Conservation (phyloP, 148 eudicot species). For the Silene conica region DNA sequence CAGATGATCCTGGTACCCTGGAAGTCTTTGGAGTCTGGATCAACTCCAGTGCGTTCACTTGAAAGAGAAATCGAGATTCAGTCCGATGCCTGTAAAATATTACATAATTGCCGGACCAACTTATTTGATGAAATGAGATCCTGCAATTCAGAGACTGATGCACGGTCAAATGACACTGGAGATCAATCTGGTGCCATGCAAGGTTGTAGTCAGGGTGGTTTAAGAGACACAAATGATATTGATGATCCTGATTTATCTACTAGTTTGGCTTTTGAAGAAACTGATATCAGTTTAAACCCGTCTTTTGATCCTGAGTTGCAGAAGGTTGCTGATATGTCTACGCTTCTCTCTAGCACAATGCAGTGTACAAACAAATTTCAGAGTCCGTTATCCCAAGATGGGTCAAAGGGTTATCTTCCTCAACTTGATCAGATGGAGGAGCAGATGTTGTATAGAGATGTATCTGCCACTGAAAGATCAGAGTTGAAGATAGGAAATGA, state of each 20-base stretch:
- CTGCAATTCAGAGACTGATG: conserved; percentile 21
- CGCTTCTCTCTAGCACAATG: conserved; percentile 13
- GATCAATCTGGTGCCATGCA: conserved; percentile 18
- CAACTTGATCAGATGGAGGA: conserved; percentile 22
- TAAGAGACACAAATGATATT: conserved; percentile 17
- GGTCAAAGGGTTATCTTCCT: conserved; percentile 14
- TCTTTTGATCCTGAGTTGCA: conserved; percentile 33
- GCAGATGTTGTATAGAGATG: conserved; percentile 29
- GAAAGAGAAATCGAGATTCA: conserved; percentile 26
- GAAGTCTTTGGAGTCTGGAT: conserved; percentile 7
- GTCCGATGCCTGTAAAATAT: conserved; percentile 10
- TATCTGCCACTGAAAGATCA: conserved; percentile 24
- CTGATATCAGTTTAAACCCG: conserved; percentile 27
- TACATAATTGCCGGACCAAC: conserved; percentile 16
- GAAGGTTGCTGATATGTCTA: conserved; percentile 20
- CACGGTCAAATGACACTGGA: conserved; percentile 18
- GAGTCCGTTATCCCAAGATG: conserved; percentile 24
- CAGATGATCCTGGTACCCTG: conserved; percentile 11
- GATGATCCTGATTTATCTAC: conserved; percentile 21
- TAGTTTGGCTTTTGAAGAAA: conserved; percentile 14
- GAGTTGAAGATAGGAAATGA: conserved; percentile 28
- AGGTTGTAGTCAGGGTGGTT: conserved; percentile 19
- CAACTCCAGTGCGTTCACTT: conserved; percentile 8
- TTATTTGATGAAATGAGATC: conserved; percentile 29
- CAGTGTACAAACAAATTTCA: conserved; percentile 26